Evolutionary conservation across 805 yeast species (phyloP).

Genomic region (Priceomyces haplophilus): DNA sequence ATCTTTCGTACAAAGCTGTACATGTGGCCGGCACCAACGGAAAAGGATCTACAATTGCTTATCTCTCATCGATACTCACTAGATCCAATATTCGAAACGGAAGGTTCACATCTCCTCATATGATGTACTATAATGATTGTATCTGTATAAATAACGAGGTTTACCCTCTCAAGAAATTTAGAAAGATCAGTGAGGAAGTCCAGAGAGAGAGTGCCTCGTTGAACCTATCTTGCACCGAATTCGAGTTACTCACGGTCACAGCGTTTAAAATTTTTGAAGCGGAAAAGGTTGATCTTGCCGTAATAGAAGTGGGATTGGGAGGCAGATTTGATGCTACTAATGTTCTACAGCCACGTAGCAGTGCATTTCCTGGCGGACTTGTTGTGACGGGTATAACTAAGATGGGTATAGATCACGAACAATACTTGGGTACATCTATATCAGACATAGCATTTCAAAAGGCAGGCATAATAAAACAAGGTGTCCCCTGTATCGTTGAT

Average conservation of each 20-base stretch:
- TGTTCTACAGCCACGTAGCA: slow-evolving; percentile 41
- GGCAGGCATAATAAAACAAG: slow-evolving; percentile 76
- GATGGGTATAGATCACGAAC: slow-evolving; percentile 83
- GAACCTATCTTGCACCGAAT: slow-evolving; percentile 73
- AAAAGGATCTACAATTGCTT: slow-evolving; percentile 89
- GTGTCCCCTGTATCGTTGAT: slow-evolving; percentile 67
- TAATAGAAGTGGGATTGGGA: slow-evolving; percentile 93
- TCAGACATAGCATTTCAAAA: slow-evolving; percentile 70
- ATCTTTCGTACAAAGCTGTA: slow-evolving; percentile 57
- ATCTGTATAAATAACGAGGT: slow-evolving; percentile 63
- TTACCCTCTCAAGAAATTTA: slow-evolving; percentile 47
- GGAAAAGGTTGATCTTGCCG: slow-evolving; percentile 64
- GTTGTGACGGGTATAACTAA: slow-evolving; percentile 75
- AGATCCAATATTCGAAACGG: slow-evolving; percentile 56
- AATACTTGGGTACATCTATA: slow-evolving; percentile 65
- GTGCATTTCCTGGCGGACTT: slow-evolving; percentile 32
- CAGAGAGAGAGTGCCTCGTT: slow-evolving; percentile 34
- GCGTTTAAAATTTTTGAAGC: slow-evolving; percentile 74
- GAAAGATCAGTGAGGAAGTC: slow-evolving; percentile 42
- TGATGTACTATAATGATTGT: slow-evolving; percentile 70
- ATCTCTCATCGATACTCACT: slow-evolving; percentile 62
- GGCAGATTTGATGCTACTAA: slow-evolving; percentile 90
- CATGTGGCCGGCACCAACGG: slow-evolving; percentile 98
- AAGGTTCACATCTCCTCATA: slow-evolving; percentile 86
- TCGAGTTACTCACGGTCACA: slow-evolving; percentile 80